Evolutionary conservation across 148 eudicot species (phyloP), one percentile per base, ranked within the genome.

Genomic region (Nepenthes gracilis): DNA sequence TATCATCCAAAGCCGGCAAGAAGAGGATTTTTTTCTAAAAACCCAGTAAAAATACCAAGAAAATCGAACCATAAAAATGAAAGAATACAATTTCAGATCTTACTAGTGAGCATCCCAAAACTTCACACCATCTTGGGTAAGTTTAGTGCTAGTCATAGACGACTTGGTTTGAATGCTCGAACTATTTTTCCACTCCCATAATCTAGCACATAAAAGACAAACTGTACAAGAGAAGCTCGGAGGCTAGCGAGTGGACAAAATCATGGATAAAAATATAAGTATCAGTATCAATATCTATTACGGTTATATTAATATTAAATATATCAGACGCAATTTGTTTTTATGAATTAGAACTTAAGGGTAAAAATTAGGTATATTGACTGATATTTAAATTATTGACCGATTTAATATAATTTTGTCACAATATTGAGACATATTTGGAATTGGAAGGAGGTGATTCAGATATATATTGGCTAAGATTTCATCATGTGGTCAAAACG

Each of bases 61-160:
- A 35, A 15, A 12, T 33, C 6, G 13, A 59, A 50, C 45, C 8
- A 13, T 36, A 12, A 23, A 23, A 23, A 23, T 23, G 53, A 50
- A 58, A 63, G 61, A 7, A 43, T 35, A 35, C 37, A 12, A 52
- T 62, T 33, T 4, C 5, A 37, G 33, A 36, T 60, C 88, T 68
- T 78, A 90, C 97, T 86, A 76, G 61, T 90, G 86, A 56, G 95
- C 94, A 79, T 90, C 95, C 97, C 97, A 87, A 72, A 90, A 90
- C 60, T 83, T 87, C 32, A 90, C 89, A 60, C 84, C 95, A 73
- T 90, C 97, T 68, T 76, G 85, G 72, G 92, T 90, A 57, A 90
- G 95, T 85, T 90, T 95, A 67, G 95, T 77, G 64, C 87, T 84
- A 60, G 97, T 90, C 49, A 87, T 92, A 49, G 89, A 64, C 32